Conservation (phyloP, 2,329 filamentous ascomycete genomes). For the Geoglossum cookeanum region DNA sequence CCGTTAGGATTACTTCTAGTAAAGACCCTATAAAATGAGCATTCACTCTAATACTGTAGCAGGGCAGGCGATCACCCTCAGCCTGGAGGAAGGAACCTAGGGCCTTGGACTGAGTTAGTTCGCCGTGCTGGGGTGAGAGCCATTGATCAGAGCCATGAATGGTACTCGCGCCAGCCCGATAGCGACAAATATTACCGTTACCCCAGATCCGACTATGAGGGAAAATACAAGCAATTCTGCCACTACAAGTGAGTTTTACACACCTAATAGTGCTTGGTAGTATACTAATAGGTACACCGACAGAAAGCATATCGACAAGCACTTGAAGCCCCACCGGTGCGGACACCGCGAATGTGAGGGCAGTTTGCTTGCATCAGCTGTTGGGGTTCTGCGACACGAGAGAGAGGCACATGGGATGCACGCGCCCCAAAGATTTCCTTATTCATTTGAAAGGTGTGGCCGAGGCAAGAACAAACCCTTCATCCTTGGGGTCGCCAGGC, state of each 20-base stretch:
- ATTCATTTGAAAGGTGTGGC: slow-evolving; percentile 74
- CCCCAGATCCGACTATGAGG: neutral
- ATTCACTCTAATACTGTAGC: neutral
- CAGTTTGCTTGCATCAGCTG: slow-evolving; percentile 83
- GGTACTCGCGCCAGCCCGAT: neutral
- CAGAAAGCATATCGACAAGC: slow-evolving; percentile 94
- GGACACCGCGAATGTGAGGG: slow-evolving; percentile 69
- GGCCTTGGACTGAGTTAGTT: no score
- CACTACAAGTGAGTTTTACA: slow-evolving; percentile 71
- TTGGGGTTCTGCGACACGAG: slow-evolving; percentile 85
- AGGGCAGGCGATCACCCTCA: neutral
- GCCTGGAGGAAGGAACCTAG: neutral
- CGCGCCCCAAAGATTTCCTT: slow-evolving; percentile 83
- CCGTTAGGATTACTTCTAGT: neutral
- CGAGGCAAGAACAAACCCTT: slow-evolving; percentile 77
- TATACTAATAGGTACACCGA: slow-evolving; percentile 9
- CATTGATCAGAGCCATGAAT: neutral
- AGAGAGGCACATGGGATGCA: slow-evolving; percentile 92
- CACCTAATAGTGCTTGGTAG: slow-evolving; percentile 6
- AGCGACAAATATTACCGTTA: neutral
- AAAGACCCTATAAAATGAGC: neutral
- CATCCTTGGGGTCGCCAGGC: no score
- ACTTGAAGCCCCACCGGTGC: slow-evolving; percentile 91
- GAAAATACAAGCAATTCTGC: slow-evolving; percentile 29
- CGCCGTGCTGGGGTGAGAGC: neutral